Conservation (phyloP, 495 filamentous ascomycete species). For the Symbiotaphrina buchneri region DNA sequence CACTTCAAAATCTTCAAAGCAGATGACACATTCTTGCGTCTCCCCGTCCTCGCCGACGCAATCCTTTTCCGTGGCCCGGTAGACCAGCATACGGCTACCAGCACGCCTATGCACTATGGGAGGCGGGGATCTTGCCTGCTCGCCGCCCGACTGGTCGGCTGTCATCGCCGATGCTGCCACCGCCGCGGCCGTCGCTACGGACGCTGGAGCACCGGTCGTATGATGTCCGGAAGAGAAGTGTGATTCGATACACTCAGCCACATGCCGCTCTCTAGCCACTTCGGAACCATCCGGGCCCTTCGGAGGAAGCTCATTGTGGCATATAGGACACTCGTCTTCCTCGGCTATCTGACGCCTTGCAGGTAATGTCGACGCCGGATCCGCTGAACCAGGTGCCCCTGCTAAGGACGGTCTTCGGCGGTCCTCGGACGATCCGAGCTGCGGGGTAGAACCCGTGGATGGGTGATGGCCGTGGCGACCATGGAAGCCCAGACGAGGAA, state of each 20-base stretch:
- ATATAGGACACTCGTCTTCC: slow-evolving; percentile 83
- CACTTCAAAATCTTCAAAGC: slow-evolving; percentile 84
- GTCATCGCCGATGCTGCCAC: neutral
- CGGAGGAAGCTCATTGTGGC: slow-evolving; percentile 51
- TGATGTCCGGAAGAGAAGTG: slow-evolving; percentile 12
- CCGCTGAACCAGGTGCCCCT: too few relatives aligned
- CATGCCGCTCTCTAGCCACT: slow-evolving; percentile 47
- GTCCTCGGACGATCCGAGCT: too few relatives aligned
- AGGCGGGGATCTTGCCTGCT: slow-evolving; percentile 5
- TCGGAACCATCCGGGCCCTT: slow-evolving; percentile 34
- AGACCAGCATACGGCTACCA: slow-evolving; percentile 48
- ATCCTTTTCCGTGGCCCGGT: slow-evolving; percentile 79
- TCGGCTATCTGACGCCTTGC: too few relatives aligned
- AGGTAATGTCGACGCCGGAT: too few relatives aligned
- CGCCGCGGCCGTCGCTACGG: neutral
- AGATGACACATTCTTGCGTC: slow-evolving; percentile 67
- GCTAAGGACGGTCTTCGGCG: too few relatives aligned
- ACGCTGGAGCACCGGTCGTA: neutral
- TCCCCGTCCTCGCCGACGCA: slow-evolving; percentile 24
- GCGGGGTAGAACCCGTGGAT: too few relatives aligned
- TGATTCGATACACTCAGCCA: slow-evolving; percentile 47
- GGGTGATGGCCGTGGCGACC: too few relatives aligned
- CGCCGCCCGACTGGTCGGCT: slow-evolving; percentile 5
- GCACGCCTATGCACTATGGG: too few relatives aligned
- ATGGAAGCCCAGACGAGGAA: too few relatives aligned